Percentiles rank a stretch among this genome's conserved stretches.
Evolutionary conservation across 495 filamentous ascomycete genomes (phyloP).

Genomic region (Talaromyces adpressus): DNA sequence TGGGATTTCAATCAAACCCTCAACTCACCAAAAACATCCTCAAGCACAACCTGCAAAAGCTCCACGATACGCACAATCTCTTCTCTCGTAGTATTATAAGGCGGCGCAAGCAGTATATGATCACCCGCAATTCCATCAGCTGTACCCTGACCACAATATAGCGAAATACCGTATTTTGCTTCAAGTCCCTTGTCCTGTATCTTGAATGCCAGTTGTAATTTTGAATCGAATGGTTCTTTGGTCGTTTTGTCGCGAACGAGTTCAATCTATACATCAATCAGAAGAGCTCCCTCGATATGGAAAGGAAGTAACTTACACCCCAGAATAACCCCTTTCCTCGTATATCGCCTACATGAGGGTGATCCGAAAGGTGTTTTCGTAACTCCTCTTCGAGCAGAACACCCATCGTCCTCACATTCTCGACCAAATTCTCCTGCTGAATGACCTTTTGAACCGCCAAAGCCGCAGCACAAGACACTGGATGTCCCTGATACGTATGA

Average conservation of each 20-base stretch:
- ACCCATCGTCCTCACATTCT: slow-evolving; percentile 47
- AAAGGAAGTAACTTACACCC: slow-evolving; percentile 32
- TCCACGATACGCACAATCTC: slow-evolving; percentile 57
- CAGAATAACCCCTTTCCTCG: slow-evolving; percentile 51
- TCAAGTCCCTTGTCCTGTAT: slow-evolving; percentile 48
- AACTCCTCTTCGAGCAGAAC: slow-evolving; percentile 39
- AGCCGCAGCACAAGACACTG: slow-evolving; percentile 49
- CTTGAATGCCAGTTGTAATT: slow-evolving; percentile 26
- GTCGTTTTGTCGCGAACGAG: slow-evolving; percentile 49
- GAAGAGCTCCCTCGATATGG: not conserved
- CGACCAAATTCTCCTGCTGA: slow-evolving; percentile 39
- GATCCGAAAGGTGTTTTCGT: slow-evolving; percentile 29
- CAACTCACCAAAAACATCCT: slow-evolving; percentile 21
- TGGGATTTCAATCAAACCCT: too few relatives aligned
- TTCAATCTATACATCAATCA: slow-evolving; percentile 37
- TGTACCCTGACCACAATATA: slow-evolving; percentile 66
- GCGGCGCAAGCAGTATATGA: slow-evolving; percentile 67
- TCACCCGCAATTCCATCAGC: slow-evolving; percentile 64
- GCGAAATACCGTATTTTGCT: slow-evolving; percentile 48
- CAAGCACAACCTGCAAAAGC: slow-evolving; percentile 26
- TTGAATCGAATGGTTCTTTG: slow-evolving; percentile 46
- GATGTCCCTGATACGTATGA: slow-evolving; percentile 56
- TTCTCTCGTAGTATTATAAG: slow-evolving; percentile 58
- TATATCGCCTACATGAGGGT: slow-evolving; percentile 56
- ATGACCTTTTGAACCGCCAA: slow-evolving; percentile 49